Evolutionary conservation across 148 eudicot genomes (phyloP), one percentile per base, ranked within the genome.

Genomic region (Chenopodium berlandieri): DNA sequence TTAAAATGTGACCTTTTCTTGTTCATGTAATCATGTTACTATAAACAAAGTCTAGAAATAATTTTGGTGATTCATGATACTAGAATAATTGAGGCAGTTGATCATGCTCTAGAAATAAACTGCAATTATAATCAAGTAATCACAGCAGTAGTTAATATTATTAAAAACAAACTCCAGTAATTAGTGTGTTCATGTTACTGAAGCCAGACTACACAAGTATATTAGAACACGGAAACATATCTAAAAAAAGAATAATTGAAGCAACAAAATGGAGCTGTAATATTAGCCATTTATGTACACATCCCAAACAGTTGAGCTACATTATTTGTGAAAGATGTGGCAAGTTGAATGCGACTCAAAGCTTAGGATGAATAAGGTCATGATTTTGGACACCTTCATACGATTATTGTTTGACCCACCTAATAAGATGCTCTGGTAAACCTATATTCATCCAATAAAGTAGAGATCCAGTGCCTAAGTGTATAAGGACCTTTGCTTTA

Each of bases 401-500:
- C 5, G 9, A 9, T 31, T 44, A 25, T 40, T 25, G 22, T 63
- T 65, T 23, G 69, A 60, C 56, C 56, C 50, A 62, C 69, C 60
- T 11, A 79, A 17, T 37, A 50, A 48, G 65, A 82, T 40, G 56
- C 60, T 25, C 68, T 27, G n/a, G 8, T 54, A 76, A 76, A 14
- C 71, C 13, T 75, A 23, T 1, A 56, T 70, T 58, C 71, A 77
- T 71, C 6, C n/a, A 77, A 40, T 58, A 71, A 82, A 77, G 62
- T 70, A 16, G 76, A 40, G 76, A 82, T 30, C 54, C 47, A 70
- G 7, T 56, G 84, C 50, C 66, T 71, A 44, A 71, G 73, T 75
- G 25, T 71, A 82, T 47, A 63, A 71, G 48, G 27, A 60, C 81
- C 52, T 77, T 40, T 46, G 46, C 77, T 80, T 80, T 64, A 56